Percentiles rank a stretch among this genome's conserved stretches.
phyloP scores from a whole-genome alignment of 345 rosid species.

The Xanthoceras sorbifolium region DNA sequence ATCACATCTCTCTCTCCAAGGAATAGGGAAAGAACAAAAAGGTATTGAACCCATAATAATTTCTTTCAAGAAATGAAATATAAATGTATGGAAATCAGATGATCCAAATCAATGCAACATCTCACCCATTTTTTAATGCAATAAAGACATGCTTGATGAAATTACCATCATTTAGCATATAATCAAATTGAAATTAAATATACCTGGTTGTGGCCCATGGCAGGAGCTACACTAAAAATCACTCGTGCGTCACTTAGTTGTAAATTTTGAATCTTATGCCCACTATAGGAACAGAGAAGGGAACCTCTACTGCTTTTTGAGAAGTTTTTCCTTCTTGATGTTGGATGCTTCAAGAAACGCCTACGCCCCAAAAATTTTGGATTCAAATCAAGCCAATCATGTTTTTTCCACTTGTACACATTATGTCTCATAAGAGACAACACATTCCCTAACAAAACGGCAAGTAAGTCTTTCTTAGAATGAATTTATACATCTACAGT shows the following conservation, averaged over 20 bases:
- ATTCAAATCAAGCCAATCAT: conserved; percentile 13
- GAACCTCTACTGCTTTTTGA: conserved; percentile 21
- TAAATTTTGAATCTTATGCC: conserved; percentile 35
- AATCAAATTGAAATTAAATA: neutral
- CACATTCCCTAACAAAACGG: conserved; percentile 21
- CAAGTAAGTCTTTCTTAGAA: neutral
- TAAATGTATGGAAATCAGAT: no score
- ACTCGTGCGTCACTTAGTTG: conserved; percentile 54
- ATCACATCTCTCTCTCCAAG: no score
- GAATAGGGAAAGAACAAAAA: no score
- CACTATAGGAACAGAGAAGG: conserved; percentile 38
- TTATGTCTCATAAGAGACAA: conserved; percentile 19
- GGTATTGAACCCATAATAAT: no score
- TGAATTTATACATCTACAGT: neutral
- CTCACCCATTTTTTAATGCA: no score
- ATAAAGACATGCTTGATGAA: no score
- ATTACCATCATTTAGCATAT: neutral
- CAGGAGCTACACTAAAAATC: conserved; percentile 75
- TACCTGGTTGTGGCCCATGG: conserved; percentile 92
- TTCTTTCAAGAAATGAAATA: no score
- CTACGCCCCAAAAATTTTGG: conserved; percentile 3
- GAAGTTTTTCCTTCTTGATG: conserved; percentile 18
- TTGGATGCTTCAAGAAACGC: conserved; percentile 12
- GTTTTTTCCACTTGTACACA: conserved; percentile 26
- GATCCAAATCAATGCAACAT: no score